Percentiles rank a stretch among this genome's conserved stretches.
These are phyloP conservation scores for Ascodesmis nigricans DNA, from an alignment of 495 filamentous ascomycete genomes.

Conservation along the genomic window DNA sequence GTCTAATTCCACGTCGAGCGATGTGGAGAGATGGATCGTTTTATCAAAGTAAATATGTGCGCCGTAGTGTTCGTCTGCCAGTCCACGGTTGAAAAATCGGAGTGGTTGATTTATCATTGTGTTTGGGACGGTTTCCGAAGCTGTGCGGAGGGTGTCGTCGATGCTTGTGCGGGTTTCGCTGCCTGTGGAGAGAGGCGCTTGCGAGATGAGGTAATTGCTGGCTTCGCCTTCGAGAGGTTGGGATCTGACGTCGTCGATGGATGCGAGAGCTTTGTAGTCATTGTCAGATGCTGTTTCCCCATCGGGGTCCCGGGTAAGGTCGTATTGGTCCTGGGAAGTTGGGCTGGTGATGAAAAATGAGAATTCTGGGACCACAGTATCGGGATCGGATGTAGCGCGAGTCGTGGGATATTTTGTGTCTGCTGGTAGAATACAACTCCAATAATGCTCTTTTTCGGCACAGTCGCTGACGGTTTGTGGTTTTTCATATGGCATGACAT, in stretches of 20 bases:
- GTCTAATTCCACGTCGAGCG: too few species aligned
- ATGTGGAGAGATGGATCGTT: slow-evolving; percentile 32
- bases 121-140: slow-evolving; percentile 45
- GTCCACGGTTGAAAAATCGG: slow-evolving; percentile 62
- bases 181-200: slow-evolving; percentile 14
- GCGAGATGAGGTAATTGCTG: slow-evolving; percentile 45
- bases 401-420: slow-evolving; percentile 11
- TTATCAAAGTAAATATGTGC: slow-evolving; percentile 87
- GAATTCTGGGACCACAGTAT: slow-evolving; percentile 7
- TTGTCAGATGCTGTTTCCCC: slow-evolving; percentile 11
- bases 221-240: slow-evolving; percentile 41
- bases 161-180: slow-evolving; percentile 18
- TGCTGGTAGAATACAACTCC: slow-evolving; percentile 13
- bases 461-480: too few species aligned
- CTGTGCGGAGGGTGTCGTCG: slow-evolving; percentile 23
- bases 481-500: too few species aligned
- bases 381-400: background rate
- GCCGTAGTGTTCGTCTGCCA: slow-evolving; percentile 66
- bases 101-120: slow-evolving; percentile 54
- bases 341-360: slow-evolving; percentile 10
- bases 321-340: background rate
- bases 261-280: slow-evolving; percentile 10
- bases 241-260: slow-evolving; percentile 33
- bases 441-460: slow-evolving; percentile 3
- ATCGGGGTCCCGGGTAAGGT: background rate